A percentile compares a stretch with the other conserved stretches of the same genome.
Conservation (phyloP, 2,329 filamentous ascomycete species). For the Paecilomyces niveus region DNA sequence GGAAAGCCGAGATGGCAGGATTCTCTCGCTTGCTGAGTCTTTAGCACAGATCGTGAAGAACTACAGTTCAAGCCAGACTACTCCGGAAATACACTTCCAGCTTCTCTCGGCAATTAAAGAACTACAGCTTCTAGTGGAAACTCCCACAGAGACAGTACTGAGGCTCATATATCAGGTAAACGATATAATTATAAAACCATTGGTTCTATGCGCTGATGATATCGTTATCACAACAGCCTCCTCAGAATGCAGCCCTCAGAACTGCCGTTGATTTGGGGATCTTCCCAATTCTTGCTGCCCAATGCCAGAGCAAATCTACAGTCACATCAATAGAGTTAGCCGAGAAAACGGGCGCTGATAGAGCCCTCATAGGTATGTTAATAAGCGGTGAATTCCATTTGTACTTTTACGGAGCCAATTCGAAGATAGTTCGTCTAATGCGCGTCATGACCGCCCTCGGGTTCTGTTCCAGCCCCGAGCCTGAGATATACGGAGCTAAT, state of each 20-base stretch:
- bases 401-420: neutral
- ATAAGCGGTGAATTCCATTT: neutral
- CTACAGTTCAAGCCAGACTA: neutral
- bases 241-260: slow-evolving; percentile 25
- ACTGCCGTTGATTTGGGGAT: slow-evolving; percentile 22
- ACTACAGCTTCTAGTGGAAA: slow-evolving; percentile 21
- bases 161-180: slow-evolving; percentile 28
- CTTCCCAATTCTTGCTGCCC: slow-evolving; percentile 18
- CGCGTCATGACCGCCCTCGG: slow-evolving; percentile 22
- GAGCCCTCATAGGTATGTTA: slow-evolving; percentile 20
- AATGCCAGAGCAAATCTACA: slow-evolving; percentile 7
- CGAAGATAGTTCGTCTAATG: slow-evolving; percentile 20
- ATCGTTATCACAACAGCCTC: slow-evolving; percentile 15
- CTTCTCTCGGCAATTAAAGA: slow-evolving; percentile 21
- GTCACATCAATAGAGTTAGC: slow-evolving; percentile 22
- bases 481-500: slow-evolving; percentile 18
- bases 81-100: slow-evolving; percentile 29
- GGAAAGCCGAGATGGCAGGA: neutral
- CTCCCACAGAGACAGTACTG: slow-evolving; percentile 23
- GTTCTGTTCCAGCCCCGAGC: slow-evolving; percentile 13
- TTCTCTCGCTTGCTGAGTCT: neutral
- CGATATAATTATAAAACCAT: neutral
- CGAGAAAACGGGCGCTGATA: slow-evolving; percentile 19
- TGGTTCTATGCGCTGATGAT: neutral
- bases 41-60: neutral